phyloP scores from a whole-genome alignment of 805 yeast species.

The Suhomyces emberorum region DNA sequence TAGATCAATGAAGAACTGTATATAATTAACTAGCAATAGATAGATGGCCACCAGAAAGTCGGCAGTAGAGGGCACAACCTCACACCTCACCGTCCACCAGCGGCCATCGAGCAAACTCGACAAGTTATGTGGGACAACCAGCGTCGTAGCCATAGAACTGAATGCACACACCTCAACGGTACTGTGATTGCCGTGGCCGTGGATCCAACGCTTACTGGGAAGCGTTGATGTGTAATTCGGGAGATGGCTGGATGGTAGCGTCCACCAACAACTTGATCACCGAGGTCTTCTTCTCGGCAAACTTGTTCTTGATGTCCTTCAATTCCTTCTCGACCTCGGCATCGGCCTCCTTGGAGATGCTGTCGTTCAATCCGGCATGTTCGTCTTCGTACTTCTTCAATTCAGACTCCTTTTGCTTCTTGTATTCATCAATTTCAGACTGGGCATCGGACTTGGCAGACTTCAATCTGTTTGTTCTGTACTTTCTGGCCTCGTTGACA shows the following conservation, averaged over 20 bases:
- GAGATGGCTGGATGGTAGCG: conserved; percentile 75
- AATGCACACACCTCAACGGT: too few relatives aligned
- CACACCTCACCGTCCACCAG: too few relatives aligned
- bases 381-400: conserved; percentile 67
- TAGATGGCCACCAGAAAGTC: too few relatives aligned
- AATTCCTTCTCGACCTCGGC: conserved; percentile 68
- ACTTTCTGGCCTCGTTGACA: conserved; percentile 88
- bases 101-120: too few relatives aligned
- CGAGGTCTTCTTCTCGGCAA: conserved; percentile 54
- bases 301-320: conserved; percentile 61
- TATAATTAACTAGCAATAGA: too few relatives aligned
- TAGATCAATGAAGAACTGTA: too few relatives aligned
- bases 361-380: conserved; percentile 71
- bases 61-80: too few relatives aligned
- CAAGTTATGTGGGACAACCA: too few relatives aligned
- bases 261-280: conserved; percentile 77
- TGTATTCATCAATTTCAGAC: conserved; percentile 82
- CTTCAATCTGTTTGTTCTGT: conserved; percentile 84
- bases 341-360: conserved; percentile 78
- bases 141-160: too few relatives aligned
- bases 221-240: conserved; percentile 82
- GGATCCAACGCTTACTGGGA: neutral
- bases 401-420: conserved; percentile 77
- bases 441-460: conserved; percentile 94
- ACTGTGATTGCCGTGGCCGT: too few relatives aligned